Percentiles rank a stretch among this genome's conserved stretches.
phyloP scores from a whole-genome alignment of 805 yeast genomes.

The Lachancea quebecensis region DNA sequence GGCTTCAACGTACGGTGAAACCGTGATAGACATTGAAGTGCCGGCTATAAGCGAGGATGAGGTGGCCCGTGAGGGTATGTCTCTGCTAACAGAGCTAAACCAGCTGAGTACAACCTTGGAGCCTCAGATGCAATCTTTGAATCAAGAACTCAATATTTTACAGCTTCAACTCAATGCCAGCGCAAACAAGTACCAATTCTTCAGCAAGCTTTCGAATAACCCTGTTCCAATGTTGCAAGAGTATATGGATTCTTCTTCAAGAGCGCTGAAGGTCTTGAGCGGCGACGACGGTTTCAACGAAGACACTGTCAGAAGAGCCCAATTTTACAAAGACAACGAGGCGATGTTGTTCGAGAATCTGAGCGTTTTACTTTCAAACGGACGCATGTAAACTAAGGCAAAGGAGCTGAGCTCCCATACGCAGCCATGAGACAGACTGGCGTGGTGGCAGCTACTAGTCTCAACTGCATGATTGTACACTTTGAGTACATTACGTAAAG shows the following conservation, averaged over 20 bases:
- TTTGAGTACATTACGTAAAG: not conserved
- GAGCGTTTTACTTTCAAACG: conserved; percentile 53
- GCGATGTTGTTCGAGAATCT: conserved; percentile 73
- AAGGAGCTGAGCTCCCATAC: not conserved
- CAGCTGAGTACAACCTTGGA: conserved; percentile 30
- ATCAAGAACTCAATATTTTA: conserved; percentile 37
- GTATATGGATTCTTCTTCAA: conserved; percentile 74
- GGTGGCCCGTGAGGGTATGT: conserved; percentile 26
- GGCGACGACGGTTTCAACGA: conserved; percentile 89
- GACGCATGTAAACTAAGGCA: conserved; percentile 22
- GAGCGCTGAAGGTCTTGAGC: conserved; percentile 75
- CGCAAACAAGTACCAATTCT: conserved; percentile 70
- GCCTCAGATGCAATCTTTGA: conserved; percentile 36
- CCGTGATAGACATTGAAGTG: conserved; percentile 69
- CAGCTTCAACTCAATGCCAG: conserved; percentile 47
- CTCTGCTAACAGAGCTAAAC: conserved; percentile 26
- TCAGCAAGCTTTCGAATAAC: conserved; percentile 60
- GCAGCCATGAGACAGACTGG: too few species aligned
- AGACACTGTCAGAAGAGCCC: conserved; percentile 78
- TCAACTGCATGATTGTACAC: too few species aligned
- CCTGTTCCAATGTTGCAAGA: conserved; percentile 70
- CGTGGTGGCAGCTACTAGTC: too few species aligned
- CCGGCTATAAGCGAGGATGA: conserved; percentile 34
- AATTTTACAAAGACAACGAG: conserved; percentile 61
- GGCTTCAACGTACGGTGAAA: conserved; percentile 74